Evolutionary conservation across 2,329 filamentous ascomycete genomes (phyloP), one percentile per base, ranked within the genome.

Genomic region (Fusarium sp.): DNA sequence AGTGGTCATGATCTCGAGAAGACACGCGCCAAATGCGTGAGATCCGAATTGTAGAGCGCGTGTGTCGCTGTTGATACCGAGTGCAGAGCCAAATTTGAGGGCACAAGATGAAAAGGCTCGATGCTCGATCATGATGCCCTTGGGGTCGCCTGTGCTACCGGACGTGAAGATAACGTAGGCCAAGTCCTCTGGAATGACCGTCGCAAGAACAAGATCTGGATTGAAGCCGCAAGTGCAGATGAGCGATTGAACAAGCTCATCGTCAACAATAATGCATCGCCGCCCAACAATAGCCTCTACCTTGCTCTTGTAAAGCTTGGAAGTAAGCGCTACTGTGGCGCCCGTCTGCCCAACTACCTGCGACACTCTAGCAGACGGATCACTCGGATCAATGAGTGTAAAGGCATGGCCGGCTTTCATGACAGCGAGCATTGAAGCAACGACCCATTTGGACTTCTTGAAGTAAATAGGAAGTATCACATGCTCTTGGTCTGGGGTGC

Each of bases 151-250:
- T 1, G 76, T 78, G 22, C 68, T 76, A 4, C 76, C 76, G 2
- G 76, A 78, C 0, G 75, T 78, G 26, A 78, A 78, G 3, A 77
- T 59, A 12, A 68, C 53, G 14, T 68, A 68, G 10, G 67, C 67
- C 22, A 68, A 9, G 9, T 68, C 62, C 6, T 35, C 2, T 0
- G 62, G 24, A 1, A 6, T 12, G 3, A 38, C n/a, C 8, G 4
- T 8, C 2, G 28, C 26, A 2, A 63, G 30, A 8, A 4, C 14
- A 3, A 17, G 11, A 11, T 13, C 17, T 8, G 17, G 4, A 10
- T 6, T 7, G 6, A 18, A 18, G 18, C 3, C 6, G 13, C 51
- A 54, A 2, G 24, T 38, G 8, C 51, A 54, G 1, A 54, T 6
- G 24, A 54, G 35, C 1, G 65, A 59, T 1, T 66, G 35, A 5